phyloP scores from a whole-genome alignment of 306 rosid species.

The Acacia confusa region DNA sequence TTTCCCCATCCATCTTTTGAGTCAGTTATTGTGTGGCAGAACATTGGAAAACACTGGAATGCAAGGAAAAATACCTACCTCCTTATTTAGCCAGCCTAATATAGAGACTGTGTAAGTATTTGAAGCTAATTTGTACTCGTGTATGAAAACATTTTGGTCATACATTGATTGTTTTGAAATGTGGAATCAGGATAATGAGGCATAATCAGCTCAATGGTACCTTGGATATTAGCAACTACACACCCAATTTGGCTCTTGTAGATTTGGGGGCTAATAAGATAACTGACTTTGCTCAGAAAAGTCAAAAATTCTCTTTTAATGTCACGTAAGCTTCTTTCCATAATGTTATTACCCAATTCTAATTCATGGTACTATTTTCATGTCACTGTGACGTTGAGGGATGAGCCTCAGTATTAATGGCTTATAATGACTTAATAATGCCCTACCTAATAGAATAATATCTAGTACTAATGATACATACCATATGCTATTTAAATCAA shows the following conservation, averaged over 20 bases:
- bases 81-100: slow-evolving; percentile 38
- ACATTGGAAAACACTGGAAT: slow-evolving; percentile 34
- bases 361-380: not conserved
- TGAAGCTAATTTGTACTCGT: not conserved
- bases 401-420: not conserved
- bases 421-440: too few species aligned
- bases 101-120: slow-evolving; percentile 44
- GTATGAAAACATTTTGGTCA: slow-evolving; percentile 18
- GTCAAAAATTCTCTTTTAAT: not conserved
- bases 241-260: slow-evolving; percentile 30
- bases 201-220: slow-evolving; percentile 37
- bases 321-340: slow-evolving; percentile 34
- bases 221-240: slow-evolving; percentile 35
- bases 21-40: slow-evolving; percentile 23
- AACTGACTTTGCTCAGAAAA: slow-evolving; percentile 1
- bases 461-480: too few species aligned
- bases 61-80: slow-evolving; percentile 36
- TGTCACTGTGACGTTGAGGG: not conserved
- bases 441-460: too few species aligned
- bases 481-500: too few species aligned
- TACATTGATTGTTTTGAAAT: slow-evolving; percentile 17
- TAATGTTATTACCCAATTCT: not conserved
- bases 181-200: slow-evolving; percentile 38
- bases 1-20: not conserved
- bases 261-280: slow-evolving; percentile 32